Conservation (phyloP, 2,329 filamentous ascomycete genomes). For the Calonectria honghensis region DNA sequence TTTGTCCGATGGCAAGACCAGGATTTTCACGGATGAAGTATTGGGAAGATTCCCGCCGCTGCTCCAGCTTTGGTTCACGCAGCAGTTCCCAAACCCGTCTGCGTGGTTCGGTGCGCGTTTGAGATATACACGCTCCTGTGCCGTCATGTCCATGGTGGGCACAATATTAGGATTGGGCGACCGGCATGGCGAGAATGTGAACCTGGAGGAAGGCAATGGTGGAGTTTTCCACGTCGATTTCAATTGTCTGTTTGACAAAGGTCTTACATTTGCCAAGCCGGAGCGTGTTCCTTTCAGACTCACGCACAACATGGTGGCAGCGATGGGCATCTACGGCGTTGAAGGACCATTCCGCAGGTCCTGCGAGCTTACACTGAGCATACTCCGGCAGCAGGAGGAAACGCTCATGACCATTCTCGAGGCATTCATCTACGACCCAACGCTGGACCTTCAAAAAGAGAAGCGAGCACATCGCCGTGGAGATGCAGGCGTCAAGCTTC, state of each 20-base stretch:
- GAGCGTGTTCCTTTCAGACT: constrained; percentile 97
- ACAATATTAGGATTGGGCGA: constrained; percentile 96
- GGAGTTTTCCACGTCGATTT: constrained; percentile 99
- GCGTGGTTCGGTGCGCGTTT: constrained; percentile 93
- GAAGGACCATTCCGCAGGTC: constrained; percentile 95
- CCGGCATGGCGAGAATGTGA: constrained; percentile 96
- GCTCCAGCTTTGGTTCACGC: constrained; percentile 95
- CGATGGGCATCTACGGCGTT: constrained; percentile 95
- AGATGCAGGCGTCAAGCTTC: constrained; percentile 69
- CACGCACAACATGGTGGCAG: constrained; percentile 98
- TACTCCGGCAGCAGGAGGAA: constrained; percentile 93
- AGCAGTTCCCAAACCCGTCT: constrained; percentile 94
- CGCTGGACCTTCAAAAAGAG: constrained; percentile 88
- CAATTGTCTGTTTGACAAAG: constrained; percentile 99
- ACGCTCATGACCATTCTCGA: constrained; percentile 98
- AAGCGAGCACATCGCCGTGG: constrained; percentile 67
- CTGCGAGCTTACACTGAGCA: constrained; percentile 89
- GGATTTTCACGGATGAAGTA: constrained; percentile 82
- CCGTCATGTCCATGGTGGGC: constrained; percentile 99
- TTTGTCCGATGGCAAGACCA: constrained; percentile 74
- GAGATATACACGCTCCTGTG: constrained; percentile 92
- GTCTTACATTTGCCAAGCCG: constrained; percentile 94
- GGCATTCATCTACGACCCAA: constrained; percentile 97
- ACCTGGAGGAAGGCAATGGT: constrained; percentile 94
- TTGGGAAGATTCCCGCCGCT: constrained; percentile 84